These are phyloP conservation scores for Moelleriella libera DNA, from an alignment of 2,329 filamentous ascomycete species.

Conservation along the genomic window DNA sequence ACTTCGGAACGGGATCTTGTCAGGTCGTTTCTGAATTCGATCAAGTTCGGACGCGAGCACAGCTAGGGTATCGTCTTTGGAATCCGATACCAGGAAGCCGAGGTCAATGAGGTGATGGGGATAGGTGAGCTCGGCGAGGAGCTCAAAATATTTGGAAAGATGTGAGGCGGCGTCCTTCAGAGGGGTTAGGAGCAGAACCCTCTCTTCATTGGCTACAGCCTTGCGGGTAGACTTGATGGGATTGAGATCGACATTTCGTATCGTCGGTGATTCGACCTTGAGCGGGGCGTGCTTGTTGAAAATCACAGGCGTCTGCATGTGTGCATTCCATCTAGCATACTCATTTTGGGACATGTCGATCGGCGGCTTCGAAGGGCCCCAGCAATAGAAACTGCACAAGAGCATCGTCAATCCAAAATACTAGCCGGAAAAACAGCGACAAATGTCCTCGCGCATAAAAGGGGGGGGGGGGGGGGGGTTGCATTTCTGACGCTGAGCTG, in stretches of 20 bases:
- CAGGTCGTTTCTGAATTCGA: conserved; percentile 68
- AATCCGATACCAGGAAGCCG: conserved; percentile 87
- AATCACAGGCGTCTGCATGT: conserved; percentile 81
- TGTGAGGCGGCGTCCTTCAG: conserved; percentile 77
- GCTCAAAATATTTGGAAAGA: conserved; percentile 83
- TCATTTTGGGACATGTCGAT: conserved; percentile 93
- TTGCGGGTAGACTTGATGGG: conserved; percentile 66
- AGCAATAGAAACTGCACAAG: conserved; percentile 76
- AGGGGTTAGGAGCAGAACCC: conserved; percentile 82
- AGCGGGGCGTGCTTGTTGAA: conserved; percentile 92
- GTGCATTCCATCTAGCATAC: conserved; percentile 74
- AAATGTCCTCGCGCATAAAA: neutral
- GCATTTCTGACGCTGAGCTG: conserved; percentile 71
- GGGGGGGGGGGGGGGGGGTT: conserved; percentile 17
- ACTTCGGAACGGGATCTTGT: conserved; percentile 74
- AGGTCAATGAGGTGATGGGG: conserved; percentile 92
- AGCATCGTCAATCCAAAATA: conserved; percentile 4
- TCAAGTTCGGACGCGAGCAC: conserved; percentile 74
- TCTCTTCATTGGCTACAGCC: conserved; percentile 68
- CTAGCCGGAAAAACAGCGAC: neutral
- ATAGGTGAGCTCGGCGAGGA: conserved; percentile 79
- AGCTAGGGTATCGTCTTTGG: conserved; percentile 81
- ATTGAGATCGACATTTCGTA: conserved; percentile 75
- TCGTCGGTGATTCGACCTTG: conserved; percentile 67
- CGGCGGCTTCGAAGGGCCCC: conserved; percentile 86